Evolutionary conservation across 805 yeast species (phyloP).

Genomic region (Candida berthetii): DNA sequence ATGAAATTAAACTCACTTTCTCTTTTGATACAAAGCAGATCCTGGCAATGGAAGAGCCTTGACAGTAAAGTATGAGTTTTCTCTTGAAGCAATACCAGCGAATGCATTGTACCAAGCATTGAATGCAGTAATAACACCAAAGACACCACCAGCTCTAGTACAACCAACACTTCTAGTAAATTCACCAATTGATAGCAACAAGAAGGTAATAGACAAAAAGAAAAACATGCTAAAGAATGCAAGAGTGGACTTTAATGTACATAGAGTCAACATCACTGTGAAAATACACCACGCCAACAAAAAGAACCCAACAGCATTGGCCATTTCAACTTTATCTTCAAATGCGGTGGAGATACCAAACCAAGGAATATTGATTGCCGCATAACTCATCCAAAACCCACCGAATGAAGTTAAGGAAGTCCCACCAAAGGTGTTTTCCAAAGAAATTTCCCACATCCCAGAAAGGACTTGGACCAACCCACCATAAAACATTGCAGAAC

Average conservation of each 20-base stretch:
- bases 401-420: constrained; percentile 60
- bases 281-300: constrained; percentile 59
- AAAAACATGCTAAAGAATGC: constrained; percentile 55
- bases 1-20: too few species aligned
- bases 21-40: constrained; percentile 7
- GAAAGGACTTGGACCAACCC: constrained; percentile 55
- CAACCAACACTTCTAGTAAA: constrained; percentile 35
- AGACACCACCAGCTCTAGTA: constrained; percentile 48
- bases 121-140: constrained; percentile 47
- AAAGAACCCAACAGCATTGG: constrained; percentile 52
- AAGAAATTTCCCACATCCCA: constrained; percentile 60
- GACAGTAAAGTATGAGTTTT: constrained; percentile 38
- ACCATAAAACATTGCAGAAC: constrained; percentile 57
- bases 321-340: constrained; percentile 27
- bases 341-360: constrained; percentile 59
- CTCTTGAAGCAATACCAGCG: constrained; percentile 53
- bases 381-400: constrained; percentile 65
- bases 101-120: constrained; percentile 57
- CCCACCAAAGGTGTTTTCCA: constrained; percentile 65
- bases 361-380: constrained; percentile 50
- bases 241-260: constrained; percentile 60
- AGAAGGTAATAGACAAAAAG: constrained; percentile 45
- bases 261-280: constrained; percentile 44
- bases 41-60: constrained; percentile 27
- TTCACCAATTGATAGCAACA: constrained; percentile 47